A percentile compares a stretch with the other conserved stretches of the same genome.
phyloP scores from a whole-genome alignment of 768 basidiomycete genomes.

The Crassisporium funariophilum region DNA sequence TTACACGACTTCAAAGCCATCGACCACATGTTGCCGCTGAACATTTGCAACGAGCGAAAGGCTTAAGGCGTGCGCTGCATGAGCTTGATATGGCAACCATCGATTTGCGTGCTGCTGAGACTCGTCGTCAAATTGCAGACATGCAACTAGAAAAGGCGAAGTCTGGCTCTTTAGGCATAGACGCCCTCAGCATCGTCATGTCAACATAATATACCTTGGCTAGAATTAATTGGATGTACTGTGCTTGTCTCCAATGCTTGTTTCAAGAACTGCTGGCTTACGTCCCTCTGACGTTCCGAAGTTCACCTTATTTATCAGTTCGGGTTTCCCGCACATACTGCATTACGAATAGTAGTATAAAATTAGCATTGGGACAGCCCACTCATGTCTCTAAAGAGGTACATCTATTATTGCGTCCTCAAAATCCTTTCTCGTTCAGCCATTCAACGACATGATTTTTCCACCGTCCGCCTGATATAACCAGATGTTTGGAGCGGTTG shows the following conservation, averaged over 20 bases:
- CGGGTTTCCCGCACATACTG: too few relatives aligned
- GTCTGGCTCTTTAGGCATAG: slow-evolving; percentile 62
- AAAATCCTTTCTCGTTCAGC: slow-evolving; percentile 70
- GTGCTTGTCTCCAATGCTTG: neutral
- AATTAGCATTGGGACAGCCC: too few relatives aligned
- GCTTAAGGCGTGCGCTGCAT: slow-evolving; percentile 51
- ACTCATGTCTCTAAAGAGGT: too few relatives aligned
- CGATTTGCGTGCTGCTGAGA: slow-evolving; percentile 61
- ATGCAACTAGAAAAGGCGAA: slow-evolving; percentile 63
- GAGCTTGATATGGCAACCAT: slow-evolving; percentile 63
- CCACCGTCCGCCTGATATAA: slow-evolving; percentile 65
- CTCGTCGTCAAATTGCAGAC: slow-evolving; percentile 58
- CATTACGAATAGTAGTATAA: too few relatives aligned
- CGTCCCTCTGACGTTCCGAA: too few relatives aligned
- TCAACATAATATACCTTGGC: slow-evolving; percentile 4
- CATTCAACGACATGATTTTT: slow-evolving; percentile 62
- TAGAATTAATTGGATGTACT: neutral
- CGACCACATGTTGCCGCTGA: slow-evolving; percentile 42
- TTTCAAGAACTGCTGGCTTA: too few relatives aligned
- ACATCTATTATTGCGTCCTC: slow-evolving; percentile 1
- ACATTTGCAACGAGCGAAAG: slow-evolving; percentile 39
- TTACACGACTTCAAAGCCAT: slow-evolving; percentile 38
- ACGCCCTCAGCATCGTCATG: slow-evolving; percentile 26
- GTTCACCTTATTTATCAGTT: too few relatives aligned
- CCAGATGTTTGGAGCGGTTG: slow-evolving; percentile 50